Conservation (phyloP, 2,329 filamentous ascomycete genomes). For the Sclerotinia subarctica region DNA sequence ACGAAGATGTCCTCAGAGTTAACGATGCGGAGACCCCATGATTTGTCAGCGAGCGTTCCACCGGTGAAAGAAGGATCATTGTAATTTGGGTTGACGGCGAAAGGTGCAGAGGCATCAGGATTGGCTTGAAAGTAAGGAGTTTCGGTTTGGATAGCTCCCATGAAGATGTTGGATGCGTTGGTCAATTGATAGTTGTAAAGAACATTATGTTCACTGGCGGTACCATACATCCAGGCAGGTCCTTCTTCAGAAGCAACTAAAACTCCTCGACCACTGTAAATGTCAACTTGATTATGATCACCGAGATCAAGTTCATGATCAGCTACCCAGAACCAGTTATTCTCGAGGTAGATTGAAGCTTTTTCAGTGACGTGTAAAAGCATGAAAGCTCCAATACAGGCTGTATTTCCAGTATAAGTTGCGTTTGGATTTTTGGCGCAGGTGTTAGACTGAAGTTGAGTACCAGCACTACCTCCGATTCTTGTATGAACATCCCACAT, state of each 20-base stretch:
- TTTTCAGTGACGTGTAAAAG: conserved; percentile 62
- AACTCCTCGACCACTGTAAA: conserved; percentile 76
- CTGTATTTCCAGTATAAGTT: conserved; percentile 57
- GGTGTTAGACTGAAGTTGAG: conserved; percentile 68
- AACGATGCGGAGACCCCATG: conserved; percentile 71
- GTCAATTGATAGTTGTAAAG: conserved; percentile 83
- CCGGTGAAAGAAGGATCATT: conserved; percentile 66
- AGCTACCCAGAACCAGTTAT: conserved; percentile 85
- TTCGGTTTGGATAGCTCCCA: conserved; percentile 83
- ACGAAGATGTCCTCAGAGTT: conserved; percentile 65
- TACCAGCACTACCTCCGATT: conserved; percentile 82
- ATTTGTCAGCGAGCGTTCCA: conserved; percentile 52
- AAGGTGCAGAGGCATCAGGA: conserved; percentile 67
- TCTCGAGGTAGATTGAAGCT: conserved; percentile 76
- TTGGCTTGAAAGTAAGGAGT: conserved; percentile 87
- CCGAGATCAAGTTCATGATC: conserved; percentile 82
- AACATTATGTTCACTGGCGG: conserved; percentile 63
- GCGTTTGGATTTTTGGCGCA: conserved; percentile 73
- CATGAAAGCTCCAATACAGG: conserved; percentile 73
- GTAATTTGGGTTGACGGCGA: conserved; percentile 55
- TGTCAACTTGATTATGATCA: conserved; percentile 74
- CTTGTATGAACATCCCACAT: conserved; percentile 98
- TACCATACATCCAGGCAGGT: conserved; percentile 78
- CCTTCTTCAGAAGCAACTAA: conserved; percentile 70
- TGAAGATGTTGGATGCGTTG: conserved; percentile 74